Evolutionary conservation across 257 asterid species (phyloP).

Genomic region (Salvia rosmarinus): DNA sequence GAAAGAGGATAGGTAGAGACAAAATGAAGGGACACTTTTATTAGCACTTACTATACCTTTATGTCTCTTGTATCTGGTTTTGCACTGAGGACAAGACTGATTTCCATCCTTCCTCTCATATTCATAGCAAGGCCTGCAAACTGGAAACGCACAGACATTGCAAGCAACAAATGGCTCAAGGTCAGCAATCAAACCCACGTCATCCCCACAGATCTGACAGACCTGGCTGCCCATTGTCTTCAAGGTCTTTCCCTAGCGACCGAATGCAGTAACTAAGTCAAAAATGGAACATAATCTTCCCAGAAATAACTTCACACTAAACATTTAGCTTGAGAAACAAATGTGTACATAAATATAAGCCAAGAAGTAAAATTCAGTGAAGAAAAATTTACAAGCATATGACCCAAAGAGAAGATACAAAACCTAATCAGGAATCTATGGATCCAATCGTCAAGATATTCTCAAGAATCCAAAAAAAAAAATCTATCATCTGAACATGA

Average conservation of each 20-base stretch:
- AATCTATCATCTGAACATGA: neutral
- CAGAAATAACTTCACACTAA: slow-evolving; percentile 4
- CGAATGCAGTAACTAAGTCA: slow-evolving; percentile 28
- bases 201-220: slow-evolving; percentile 97
- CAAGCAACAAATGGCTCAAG: slow-evolving; percentile 95
- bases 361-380: neutral
- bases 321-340: slow-evolving; percentile 5
- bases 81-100: slow-evolving; percentile 98
- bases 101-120: slow-evolving; percentile 98
- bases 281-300: slow-evolving; percentile 11
- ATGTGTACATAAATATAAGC: neutral
- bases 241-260: slow-evolving; percentile 73
- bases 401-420: too few species aligned
- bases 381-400: neutral
- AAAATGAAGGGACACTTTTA: too few species aligned
- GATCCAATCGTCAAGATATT: neutral
- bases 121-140: slow-evolving; percentile 97
- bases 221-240: slow-evolving; percentile 72
- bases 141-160: slow-evolving; percentile 89
- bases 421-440: slow-evolving; percentile 11
- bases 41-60: slow-evolving; percentile 56
- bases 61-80: slow-evolving; percentile 91
- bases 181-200: slow-evolving; percentile 68
- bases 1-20: slow-evolving; percentile 18
- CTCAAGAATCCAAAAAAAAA: slow-evolving; percentile 5